These are phyloP conservation scores for Omphalotus olearius DNA, from an alignment of 1,284 basidiomycete species.

Conservation along the genomic window DNA sequence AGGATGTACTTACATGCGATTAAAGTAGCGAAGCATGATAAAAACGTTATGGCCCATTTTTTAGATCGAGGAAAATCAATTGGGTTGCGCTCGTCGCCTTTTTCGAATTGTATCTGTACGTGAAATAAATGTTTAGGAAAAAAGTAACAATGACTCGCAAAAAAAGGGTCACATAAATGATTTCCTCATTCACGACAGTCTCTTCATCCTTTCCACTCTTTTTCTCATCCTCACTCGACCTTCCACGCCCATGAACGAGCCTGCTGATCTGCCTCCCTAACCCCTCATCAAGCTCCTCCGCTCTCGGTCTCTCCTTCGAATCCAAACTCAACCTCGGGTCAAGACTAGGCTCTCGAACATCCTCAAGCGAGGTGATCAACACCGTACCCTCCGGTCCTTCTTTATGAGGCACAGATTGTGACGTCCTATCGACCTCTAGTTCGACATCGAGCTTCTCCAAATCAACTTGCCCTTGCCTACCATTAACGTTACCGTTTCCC, in stretches of 20 bases:
- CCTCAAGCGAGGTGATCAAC: constrained; percentile 5
- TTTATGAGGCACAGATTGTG: too few relatives aligned
- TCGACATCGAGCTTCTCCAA: too few relatives aligned
- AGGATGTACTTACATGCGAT: constrained; percentile 39
- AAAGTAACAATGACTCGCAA: background rate
- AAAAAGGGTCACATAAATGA: constrained; percentile 8
- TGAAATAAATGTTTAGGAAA: background rate
- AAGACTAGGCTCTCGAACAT: constrained; percentile 3
- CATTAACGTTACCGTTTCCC: too few relatives aligned
- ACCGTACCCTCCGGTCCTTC: background rate
- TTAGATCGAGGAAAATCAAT: constrained; percentile 43
- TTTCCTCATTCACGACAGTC: background rate
- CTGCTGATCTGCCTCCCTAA: background rate
- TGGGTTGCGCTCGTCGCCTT: constrained; percentile 50
- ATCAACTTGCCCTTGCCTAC: too few relatives aligned
- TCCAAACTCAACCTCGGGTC: constrained; percentile 9
- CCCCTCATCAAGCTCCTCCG: background rate
- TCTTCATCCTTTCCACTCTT: background rate
- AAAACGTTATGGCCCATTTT: constrained; percentile 58
- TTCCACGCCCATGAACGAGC: background rate
- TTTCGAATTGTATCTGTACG: constrained; percentile 56
- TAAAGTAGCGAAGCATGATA: constrained; percentile 55
- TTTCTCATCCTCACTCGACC: background rate
- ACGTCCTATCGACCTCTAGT: too few relatives aligned
- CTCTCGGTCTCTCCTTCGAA: background rate